Evolutionary conservation across 73 alveolate genomes (phyloP).

Genomic region (Paramecium sonneborni): DNA sequence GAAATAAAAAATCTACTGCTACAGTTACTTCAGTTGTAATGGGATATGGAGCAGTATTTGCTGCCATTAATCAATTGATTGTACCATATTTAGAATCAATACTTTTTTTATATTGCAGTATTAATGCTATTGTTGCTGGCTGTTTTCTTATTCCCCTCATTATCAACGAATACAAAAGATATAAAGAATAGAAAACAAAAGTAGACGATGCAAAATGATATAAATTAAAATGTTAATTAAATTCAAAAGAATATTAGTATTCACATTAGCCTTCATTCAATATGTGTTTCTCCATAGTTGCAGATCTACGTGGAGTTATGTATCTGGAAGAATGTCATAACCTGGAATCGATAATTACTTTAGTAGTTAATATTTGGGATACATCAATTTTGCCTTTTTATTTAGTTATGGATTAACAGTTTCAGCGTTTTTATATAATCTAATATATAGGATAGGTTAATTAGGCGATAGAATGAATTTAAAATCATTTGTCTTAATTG

Average conservation of each 20-base stretch:
- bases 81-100: background rate
- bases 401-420: constrained; percentile 7
- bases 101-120: background rate
- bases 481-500: background rate
- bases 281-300: constrained; percentile 21
- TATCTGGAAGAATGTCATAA: background rate
- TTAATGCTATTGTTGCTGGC: constrained; percentile 24
- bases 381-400: constrained; percentile 36
- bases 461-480: constrained; percentile 29
- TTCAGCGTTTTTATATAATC: background rate
- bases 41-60: constrained; percentile 59
- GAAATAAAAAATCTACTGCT: constrained; percentile 37
- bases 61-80: constrained; percentile 34
- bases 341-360: background rate
- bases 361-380: background rate
- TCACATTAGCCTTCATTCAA: background rate
- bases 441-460: background rate
- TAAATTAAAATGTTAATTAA: background rate
- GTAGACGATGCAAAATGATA: background rate
- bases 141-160: background rate
- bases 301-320: constrained; percentile 51
- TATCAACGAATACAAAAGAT: constrained; percentile 8
- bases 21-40: constrained; percentile 50
- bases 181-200: background rate
- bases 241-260: background rate